These are phyloP conservation scores for Syzygium aromaticum DNA, from an alignment of 345 rosid genomes.

Conservation along the genomic window DNA sequence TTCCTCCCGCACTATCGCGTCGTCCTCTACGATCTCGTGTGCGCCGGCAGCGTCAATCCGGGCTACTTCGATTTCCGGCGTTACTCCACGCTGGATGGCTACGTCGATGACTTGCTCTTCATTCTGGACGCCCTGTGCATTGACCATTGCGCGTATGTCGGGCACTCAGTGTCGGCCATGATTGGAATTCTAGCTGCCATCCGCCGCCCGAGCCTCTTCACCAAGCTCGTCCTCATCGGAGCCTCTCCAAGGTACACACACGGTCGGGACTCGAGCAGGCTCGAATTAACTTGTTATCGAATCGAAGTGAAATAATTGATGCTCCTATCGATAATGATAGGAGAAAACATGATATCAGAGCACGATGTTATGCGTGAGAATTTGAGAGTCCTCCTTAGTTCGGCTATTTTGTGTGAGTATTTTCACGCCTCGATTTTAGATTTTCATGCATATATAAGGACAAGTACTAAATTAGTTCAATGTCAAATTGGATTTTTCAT, in stretches of 20 bases:
- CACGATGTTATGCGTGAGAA: not conserved
- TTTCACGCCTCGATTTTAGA: not conserved
- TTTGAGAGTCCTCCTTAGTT: not conserved
- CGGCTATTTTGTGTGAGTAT: not conserved
- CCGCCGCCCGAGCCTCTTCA: conserved; percentile 71
- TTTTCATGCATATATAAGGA: not conserved
- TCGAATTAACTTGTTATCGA: not conserved
- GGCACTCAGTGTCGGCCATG: conserved; percentile 93
- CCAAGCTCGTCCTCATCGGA: conserved; percentile 66
- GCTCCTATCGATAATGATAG: not conserved
- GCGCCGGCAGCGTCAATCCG: conserved; percentile 87
- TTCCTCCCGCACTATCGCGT: conserved; percentile 39
- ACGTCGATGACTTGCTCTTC: conserved; percentile 67
- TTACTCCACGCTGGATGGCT: conserved; percentile 64
- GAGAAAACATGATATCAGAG: not conserved
- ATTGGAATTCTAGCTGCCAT: conserved; percentile 76
- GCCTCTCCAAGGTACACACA: conserved; percentile 60
- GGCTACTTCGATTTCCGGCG: conserved; percentile 52
- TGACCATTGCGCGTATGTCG: conserved; percentile 52
- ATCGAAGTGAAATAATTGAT: not conserved
- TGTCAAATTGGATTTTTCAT: not conserved
- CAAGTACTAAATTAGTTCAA: not conserved
- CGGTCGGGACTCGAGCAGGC: not conserved
- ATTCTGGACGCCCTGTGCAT: conserved; percentile 64
- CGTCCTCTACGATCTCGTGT: conserved; percentile 70